These are phyloP conservation scores for Dryas octopetala DNA, from an alignment of 306 rosid genomes.

Conservation along the genomic window DNA sequence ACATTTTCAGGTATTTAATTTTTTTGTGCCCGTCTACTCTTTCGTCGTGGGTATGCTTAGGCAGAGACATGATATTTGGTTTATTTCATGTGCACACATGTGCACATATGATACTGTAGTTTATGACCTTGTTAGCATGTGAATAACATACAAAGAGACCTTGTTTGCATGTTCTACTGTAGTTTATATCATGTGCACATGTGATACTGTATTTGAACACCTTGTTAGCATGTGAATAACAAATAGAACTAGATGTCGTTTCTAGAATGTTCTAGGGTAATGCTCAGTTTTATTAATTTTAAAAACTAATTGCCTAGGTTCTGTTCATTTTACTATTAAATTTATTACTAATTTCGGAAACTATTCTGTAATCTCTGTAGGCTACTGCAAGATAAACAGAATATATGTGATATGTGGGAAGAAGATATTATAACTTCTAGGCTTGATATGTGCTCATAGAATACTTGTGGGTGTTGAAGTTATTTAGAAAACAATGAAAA, in stretches of 20 bases:
- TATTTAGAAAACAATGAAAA: too few species aligned
- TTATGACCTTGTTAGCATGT: constrained; percentile 1
- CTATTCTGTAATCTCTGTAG: not conserved
- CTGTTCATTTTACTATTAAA: not conserved
- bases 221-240: not conserved
- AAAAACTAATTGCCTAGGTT: not conserved
- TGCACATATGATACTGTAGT: not conserved
- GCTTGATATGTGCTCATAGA: not conserved
- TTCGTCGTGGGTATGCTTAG: not conserved
- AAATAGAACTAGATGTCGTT: not conserved
- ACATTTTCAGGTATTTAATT: constrained; percentile 82
- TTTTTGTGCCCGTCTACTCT: not conserved
- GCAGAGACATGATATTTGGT: constrained; percentile 5
- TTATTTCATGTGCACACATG: not conserved
- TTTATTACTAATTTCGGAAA: not conserved
- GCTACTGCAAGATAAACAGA: not conserved
- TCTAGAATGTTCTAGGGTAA: not conserved
- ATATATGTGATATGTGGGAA: not conserved
- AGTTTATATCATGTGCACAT: not conserved
- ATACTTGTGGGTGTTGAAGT: not conserved
- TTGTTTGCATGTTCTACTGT: not conserved
- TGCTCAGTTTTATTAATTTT: not conserved
- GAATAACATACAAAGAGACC: too few species aligned
- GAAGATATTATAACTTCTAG: not conserved
- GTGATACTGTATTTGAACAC: not conserved